These are phyloP conservation scores for Vitis hybrid DNA, from an alignment of 177 flowering plant species.

Conservation along the genomic window DNA sequence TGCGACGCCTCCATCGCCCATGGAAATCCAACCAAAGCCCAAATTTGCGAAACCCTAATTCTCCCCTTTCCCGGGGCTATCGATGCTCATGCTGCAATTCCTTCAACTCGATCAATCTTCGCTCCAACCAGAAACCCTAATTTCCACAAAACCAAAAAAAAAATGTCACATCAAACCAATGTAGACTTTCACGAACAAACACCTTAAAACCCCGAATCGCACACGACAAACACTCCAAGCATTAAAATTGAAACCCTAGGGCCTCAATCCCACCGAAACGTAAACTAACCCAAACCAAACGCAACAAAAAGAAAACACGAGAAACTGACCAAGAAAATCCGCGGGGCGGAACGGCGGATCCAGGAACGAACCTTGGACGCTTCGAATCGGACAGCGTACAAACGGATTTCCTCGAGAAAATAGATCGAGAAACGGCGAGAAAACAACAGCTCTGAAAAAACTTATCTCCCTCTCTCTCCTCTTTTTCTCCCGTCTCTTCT, in stretches of 20 bases:
- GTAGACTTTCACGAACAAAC: constrained; percentile 38
- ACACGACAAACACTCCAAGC: not conserved
- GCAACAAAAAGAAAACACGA: not conserved
- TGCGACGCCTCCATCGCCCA: constrained; percentile 99
- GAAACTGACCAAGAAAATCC: constrained; percentile 25
- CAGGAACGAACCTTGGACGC: constrained; percentile 16
- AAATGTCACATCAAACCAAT: constrained; percentile 18
- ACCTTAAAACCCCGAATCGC: not conserved
- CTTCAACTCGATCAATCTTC: constrained; percentile 17
- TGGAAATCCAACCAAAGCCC: constrained; percentile 48
- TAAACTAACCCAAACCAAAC: not conserved
- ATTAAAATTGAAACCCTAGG: constrained; percentile 26
- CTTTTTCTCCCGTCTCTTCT: constrained; percentile 4
- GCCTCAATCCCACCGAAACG: constrained; percentile 1
- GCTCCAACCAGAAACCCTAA: constrained; percentile 38
- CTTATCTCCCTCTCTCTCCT: constrained; percentile 8
- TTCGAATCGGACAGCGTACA: not conserved
- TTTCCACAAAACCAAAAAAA: constrained; percentile 18
- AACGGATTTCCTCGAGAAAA: not conserved
- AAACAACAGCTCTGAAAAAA: not conserved
- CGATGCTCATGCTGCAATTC: constrained; percentile 77
- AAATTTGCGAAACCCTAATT: constrained; percentile 51
- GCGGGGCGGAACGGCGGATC: constrained; percentile 23
- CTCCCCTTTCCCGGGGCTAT: constrained; percentile 70
- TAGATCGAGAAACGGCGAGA: constrained; percentile 20